Evolutionary conservation across 192 early-diverging fungal genomes (phyloP).

Genomic region (Linnemannia schmuckeri): DNA sequence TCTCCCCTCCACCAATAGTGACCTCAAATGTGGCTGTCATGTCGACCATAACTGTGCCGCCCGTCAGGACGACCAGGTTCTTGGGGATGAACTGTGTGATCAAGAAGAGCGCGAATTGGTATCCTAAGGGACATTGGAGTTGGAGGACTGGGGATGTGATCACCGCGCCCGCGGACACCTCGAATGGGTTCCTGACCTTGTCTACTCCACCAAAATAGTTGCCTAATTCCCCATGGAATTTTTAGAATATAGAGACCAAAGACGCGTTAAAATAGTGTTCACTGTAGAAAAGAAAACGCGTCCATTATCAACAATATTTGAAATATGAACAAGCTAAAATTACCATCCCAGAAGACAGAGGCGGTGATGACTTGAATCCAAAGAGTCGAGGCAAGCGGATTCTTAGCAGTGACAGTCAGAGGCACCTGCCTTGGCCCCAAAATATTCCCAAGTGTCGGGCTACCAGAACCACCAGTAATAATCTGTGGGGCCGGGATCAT

Average conservation of each 20-base stretch:
- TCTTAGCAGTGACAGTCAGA: constrained; percentile 12
- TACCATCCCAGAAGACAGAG: constrained; percentile 26
- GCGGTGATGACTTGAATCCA: constrained; percentile 20
- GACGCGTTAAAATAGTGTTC: background rate
- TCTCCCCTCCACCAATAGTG: constrained; percentile 22
- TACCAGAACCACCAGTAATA: constrained; percentile 16
- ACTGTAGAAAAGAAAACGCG: background rate
- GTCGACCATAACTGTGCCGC: constrained; percentile 19
- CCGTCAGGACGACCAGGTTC: constrained; percentile 34
- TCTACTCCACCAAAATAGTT: constrained; percentile 26
- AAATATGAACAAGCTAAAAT: background rate
- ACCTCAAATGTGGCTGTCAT: constrained; percentile 18
- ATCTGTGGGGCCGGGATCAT: constrained; percentile 36
- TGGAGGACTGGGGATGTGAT: constrained; percentile 7
- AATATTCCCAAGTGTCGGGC: constrained; percentile 19
- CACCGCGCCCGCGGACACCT: background rate
- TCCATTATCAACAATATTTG: background rate
- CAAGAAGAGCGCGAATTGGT: constrained; percentile 39
- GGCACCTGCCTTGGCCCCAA: constrained; percentile 40
- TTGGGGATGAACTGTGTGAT: constrained; percentile 25
- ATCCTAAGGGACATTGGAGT: constrained; percentile 23
- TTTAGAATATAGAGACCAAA: background rate
- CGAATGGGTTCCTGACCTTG: background rate
- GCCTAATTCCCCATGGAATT: background rate
- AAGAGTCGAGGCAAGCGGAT: constrained; percentile 27